phyloP scores from a whole-genome alignment of 345 rosid genomes.

The Corymbia maculata region DNA sequence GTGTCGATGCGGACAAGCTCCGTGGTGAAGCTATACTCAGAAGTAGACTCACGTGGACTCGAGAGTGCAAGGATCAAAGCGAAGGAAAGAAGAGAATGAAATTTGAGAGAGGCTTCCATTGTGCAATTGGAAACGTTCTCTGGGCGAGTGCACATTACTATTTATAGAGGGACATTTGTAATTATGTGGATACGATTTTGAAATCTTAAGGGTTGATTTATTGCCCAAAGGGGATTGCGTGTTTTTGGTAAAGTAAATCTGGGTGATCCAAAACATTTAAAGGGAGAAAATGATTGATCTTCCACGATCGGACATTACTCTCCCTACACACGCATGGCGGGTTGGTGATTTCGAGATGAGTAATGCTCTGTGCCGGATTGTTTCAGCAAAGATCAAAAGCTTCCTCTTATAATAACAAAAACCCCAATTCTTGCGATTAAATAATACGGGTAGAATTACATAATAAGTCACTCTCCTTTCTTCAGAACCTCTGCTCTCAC shows the following conservation, averaged over 20 bases:
- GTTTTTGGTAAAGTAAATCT: no score
- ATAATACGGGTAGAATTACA: no score
- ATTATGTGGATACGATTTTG: not conserved
- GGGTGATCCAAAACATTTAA: no score
- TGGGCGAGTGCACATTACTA: not conserved
- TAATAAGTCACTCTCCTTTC: no score
- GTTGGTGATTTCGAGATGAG: no score
- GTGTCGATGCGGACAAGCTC: conserved; percentile 20
- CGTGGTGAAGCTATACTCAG: conserved; percentile 3
- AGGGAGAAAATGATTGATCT: no score
- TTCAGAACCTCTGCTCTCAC: no score
- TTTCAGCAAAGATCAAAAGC: no score
- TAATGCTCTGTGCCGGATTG: no score
- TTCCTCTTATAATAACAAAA: no score
- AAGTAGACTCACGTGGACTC: not conserved
- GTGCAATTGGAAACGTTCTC: not conserved
- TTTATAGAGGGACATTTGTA: not conserved
- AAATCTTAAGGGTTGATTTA: not conserved
- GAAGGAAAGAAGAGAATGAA: not conserved
- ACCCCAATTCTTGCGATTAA: no score
- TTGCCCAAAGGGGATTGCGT: no score
- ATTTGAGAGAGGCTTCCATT: not conserved
- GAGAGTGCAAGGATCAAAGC: not conserved
- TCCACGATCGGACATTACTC: not conserved
- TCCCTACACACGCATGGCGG: not conserved